Percentiles rank a stretch among this genome's conserved stretches.
phyloP scores from a whole-genome alignment of 768 basidiomycete genomes.

The Clitopilus hobsonii region DNA sequence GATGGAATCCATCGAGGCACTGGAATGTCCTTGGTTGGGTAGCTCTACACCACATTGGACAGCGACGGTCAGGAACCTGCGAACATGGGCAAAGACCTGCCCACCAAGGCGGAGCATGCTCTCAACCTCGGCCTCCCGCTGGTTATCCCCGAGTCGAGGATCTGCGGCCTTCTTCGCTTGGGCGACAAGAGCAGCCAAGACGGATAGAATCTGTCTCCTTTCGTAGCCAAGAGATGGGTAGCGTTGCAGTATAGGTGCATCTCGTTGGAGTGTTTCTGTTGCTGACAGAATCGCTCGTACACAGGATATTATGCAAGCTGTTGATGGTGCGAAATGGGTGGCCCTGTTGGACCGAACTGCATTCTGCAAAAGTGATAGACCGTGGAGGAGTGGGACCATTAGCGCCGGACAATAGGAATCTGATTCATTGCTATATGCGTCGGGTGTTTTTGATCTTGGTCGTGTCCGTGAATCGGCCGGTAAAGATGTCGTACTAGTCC shows the following conservation, averaged over 20 bases:
- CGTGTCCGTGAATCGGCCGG: slow-evolving; percentile 21
- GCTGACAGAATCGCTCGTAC: slow-evolving; percentile 83
- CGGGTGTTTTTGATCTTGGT: slow-evolving; percentile 22
- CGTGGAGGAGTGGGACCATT: slow-evolving; percentile 81
- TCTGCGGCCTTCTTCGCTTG: slow-evolving; percentile 70
- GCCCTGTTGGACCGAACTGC: slow-evolving; percentile 76
- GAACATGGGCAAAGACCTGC: slow-evolving; percentile 76
- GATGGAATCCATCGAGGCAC: not conserved
- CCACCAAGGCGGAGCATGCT: slow-evolving; percentile 79
- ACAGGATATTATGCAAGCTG: slow-evolving; percentile 91
- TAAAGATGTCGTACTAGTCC: slow-evolving; percentile 41
- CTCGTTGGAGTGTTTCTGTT: slow-evolving; percentile 80
- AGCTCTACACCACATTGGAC: slow-evolving; percentile 72
- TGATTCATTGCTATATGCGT: slow-evolving; percentile 29
- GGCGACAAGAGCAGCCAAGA: slow-evolving; percentile 77
- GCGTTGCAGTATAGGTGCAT: slow-evolving; percentile 65
- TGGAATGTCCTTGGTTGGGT: slow-evolving; percentile 41
- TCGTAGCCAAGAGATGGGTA: slow-evolving; percentile 68
- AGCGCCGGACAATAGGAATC: slow-evolving; percentile 72
- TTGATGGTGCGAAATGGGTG: slow-evolving; percentile 88
- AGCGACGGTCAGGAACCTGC: slow-evolving; percentile 73
- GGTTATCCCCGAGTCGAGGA: slow-evolving; percentile 38
- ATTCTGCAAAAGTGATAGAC: slow-evolving; percentile 78
- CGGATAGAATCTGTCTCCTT: slow-evolving; percentile 76
- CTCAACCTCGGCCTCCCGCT: slow-evolving; percentile 54